phyloP scores from a whole-genome alignment of 345 rosid genomes.

The Angophora floribunda region DNA sequence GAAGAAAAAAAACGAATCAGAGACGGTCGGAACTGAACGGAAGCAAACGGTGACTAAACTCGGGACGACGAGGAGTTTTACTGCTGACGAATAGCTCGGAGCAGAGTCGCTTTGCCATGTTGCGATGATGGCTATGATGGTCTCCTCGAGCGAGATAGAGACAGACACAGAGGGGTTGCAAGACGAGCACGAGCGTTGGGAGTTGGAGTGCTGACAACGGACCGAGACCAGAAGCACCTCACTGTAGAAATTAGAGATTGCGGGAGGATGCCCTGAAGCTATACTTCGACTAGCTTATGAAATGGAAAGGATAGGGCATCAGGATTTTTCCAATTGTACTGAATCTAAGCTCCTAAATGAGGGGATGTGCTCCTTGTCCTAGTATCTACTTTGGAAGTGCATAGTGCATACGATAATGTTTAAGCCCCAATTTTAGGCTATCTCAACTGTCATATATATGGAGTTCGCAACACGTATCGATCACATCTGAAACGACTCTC shows the following conservation, averaged over 20 bases:
- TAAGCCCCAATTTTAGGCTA: neutral
- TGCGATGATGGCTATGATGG: neutral
- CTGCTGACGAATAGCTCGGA: constrained; percentile 49
- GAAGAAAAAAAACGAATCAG: neutral
- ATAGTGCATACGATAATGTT: neutral
- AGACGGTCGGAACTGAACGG: neutral
- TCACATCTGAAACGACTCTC: neutral
- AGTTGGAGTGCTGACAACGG: neutral
- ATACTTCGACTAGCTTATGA: neutral
- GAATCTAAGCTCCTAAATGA: neutral
- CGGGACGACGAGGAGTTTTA: neutral
- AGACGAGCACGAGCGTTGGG: neutral
- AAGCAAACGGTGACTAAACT: neutral
- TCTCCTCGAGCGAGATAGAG: neutral
- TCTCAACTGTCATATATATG: neutral
- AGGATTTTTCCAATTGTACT: neutral
- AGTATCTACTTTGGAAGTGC: neutral
- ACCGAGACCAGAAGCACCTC: neutral
- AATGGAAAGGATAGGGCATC: neutral
- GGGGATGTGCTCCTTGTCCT: neutral
- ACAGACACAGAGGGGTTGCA: neutral
- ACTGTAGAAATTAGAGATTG: neutral
- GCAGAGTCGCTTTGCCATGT: constrained; percentile 28
- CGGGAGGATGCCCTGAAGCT: neutral
- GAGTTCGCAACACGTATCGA: neutral